Evolutionary conservation across 176 grass and related monocot genomes (phyloP), one percentile per base, ranked within the genome.

Genomic region (Musa itinerans): DNA sequence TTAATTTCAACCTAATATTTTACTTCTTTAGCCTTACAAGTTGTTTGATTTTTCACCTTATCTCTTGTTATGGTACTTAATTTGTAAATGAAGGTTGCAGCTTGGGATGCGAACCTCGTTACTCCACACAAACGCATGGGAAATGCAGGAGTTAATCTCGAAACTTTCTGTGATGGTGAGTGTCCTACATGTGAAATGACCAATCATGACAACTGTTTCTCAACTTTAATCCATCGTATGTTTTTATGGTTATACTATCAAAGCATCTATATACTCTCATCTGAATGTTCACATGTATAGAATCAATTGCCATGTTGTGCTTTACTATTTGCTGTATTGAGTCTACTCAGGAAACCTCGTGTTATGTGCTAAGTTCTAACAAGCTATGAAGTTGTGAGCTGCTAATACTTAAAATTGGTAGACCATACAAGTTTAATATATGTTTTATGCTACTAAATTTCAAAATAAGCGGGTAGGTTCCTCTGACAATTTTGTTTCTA

Each of bases 121-220:
- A 90, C 93, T 71, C 90, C 93, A 83, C 93, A 93, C 83, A 97
- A 97, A 81, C 78, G 88, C 68, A 97, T 97, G 88, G 93, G 93
- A 65, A 87, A 90, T 89, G 82, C 84, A 69, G 76, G 52, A 58
- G 72, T 97, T 71, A 89, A 81, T 81, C 82, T 93, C 27, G 88
- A 97, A 87, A 80, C 89, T 80, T 78, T 97, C 63, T 97, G 86
- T 68, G 84, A 97, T 85, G 90, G 93, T 97, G 78, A 92, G 63
- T 81, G 13, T 79, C 75, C 81, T 75, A 34, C 51, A 53, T 54
- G 13, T 26, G 9, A 50, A 80, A 62, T 53, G 53, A 8, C 15
- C 25, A 11, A 15, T 56, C 2, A 59, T 69, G 19, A 53, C 7
- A 50, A 49, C n/a, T 5, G 9, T 51, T 23, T 52, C n/a, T 24